Evolutionary conservation across 352 stramenopile species (phyloP).

Genomic region (Thalassiosira exigua): DNA sequence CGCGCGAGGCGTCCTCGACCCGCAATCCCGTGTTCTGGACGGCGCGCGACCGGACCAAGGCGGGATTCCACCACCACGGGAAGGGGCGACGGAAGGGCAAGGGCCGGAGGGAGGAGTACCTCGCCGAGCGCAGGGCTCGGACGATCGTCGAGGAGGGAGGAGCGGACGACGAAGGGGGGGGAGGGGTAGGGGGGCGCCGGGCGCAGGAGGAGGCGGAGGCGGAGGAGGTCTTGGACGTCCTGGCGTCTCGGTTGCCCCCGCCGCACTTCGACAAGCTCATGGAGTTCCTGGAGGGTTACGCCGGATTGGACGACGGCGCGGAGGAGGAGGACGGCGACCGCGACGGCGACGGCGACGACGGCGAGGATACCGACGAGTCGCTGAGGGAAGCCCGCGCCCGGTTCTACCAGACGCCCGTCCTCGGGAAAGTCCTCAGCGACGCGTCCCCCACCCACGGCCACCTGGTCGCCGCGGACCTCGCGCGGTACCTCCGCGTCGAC

Average conservation of each 20-base stretch:
- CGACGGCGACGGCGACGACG: slow-evolving; percentile 41
- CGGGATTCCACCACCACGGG: slow-evolving; percentile 12
- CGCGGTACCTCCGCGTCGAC: slow-evolving; percentile 55
- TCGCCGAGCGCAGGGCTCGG: too few relatives aligned
- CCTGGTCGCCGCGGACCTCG: slow-evolving; percentile 58
- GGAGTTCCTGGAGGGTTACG: slow-evolving; percentile 32
- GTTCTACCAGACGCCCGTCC: slow-evolving; percentile 27
- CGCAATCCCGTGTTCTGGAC: too few relatives aligned
- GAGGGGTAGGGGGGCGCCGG: too few relatives aligned
- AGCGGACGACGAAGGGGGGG: too few relatives aligned
- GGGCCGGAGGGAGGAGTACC: too few relatives aligned
- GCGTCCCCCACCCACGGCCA: slow-evolving; percentile 51
- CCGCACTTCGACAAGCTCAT: slow-evolving; percentile 56
- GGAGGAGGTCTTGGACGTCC: slow-evolving; percentile 33
- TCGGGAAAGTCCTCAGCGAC: slow-evolving; percentile 39
- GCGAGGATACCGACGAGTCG: slow-evolving; percentile 5
- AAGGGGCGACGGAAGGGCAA: slow-evolving; percentile 21
- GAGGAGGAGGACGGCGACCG: slow-evolving; percentile 7
- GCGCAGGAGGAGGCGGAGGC: too few relatives aligned
- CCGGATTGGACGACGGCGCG: slow-evolving; percentile 23
- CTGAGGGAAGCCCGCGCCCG: too few relatives aligned
- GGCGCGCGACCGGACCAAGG: slow-evolving; percentile 20
- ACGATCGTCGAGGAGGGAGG: too few relatives aligned
- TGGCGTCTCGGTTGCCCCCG: slow-evolving; percentile 36
- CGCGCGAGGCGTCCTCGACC: too few relatives aligned